These are phyloP conservation scores for Hypoxylon sp. DNA, from an alignment of 2,329 filamentous ascomycete genomes.

Conservation along the genomic window DNA sequence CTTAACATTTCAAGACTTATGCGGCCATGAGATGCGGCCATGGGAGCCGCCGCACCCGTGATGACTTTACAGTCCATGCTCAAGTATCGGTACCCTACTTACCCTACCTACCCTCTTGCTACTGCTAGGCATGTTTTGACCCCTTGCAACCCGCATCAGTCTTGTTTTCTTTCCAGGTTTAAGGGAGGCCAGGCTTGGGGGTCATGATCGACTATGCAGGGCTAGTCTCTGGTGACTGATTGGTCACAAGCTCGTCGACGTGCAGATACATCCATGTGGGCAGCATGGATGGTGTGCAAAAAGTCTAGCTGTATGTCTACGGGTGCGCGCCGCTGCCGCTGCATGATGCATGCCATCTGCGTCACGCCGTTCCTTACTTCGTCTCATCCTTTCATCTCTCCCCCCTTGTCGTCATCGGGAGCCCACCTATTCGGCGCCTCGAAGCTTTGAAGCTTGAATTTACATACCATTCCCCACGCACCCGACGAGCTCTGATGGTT, in stretches of 20 bases:
- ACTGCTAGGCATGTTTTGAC: background rate
- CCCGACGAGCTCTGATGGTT: constrained; percentile 15
- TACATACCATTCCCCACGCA: constrained; percentile 18
- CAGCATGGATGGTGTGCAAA: constrained; percentile 37
- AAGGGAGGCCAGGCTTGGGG: constrained; percentile 12
- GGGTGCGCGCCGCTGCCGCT: constrained; percentile 46
- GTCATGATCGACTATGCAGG: constrained; percentile 41
- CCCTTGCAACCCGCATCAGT: constrained; percentile 6
- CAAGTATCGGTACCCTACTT: background rate
- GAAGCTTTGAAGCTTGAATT: constrained; percentile 14
- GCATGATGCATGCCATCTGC: constrained; percentile 47
- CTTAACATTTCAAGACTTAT: constrained; percentile 9
- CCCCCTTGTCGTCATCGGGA: constrained; percentile 26
- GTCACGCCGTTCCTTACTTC: constrained; percentile 39
- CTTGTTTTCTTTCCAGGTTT: constrained; percentile 19
- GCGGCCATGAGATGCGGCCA: constrained; percentile 21
- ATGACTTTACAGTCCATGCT: constrained; percentile 13
- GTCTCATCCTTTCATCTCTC: constrained; percentile 13
- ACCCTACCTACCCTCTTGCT: background rate
- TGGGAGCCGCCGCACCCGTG: constrained; percentile 36
- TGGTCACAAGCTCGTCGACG: constrained; percentile 41
- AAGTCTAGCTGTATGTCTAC: constrained; percentile 40
- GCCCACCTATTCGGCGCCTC: constrained; percentile 13
- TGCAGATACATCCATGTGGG: constrained; percentile 44
- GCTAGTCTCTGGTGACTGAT: constrained; percentile 35